Conservation (phyloP, 495 filamentous ascomycete species). For the Neurospora hispaniola region DNA sequence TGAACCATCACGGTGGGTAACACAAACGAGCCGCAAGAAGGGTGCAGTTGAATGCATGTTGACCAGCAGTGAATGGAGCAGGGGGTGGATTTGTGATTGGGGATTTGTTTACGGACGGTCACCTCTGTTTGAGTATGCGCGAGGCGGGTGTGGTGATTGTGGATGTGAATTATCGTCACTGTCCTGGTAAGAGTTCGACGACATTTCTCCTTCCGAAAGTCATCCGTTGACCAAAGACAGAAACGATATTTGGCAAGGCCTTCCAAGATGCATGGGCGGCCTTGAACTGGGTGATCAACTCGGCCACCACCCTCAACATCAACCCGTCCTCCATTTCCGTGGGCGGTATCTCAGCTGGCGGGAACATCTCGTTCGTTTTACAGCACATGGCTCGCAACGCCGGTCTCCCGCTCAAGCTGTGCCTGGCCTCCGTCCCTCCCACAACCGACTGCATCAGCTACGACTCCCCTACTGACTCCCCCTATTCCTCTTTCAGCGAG, state of each 20-base stretch:
- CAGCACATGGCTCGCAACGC: slow-evolving; percentile 41
- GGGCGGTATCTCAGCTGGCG: slow-evolving; percentile 42
- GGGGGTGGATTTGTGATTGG: slow-evolving; percentile 38
- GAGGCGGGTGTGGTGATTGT: slow-evolving; percentile 33
- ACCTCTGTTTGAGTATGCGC: slow-evolving; percentile 35
- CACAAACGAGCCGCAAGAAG: neutral
- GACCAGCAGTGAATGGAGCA: neutral
- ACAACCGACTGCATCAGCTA: slow-evolving; percentile 29
- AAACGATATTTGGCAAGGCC: slow-evolving; percentile 35
- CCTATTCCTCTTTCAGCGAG: slow-evolving; percentile 33
- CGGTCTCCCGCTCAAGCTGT: slow-evolving; percentile 31
- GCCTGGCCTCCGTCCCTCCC: slow-evolving; percentile 32
- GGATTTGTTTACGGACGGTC: slow-evolving; percentile 32
- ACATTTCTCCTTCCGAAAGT: neutral
- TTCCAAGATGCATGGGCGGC: slow-evolving; percentile 38
- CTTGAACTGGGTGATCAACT: slow-evolving; percentile 27
- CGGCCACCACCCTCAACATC: slow-evolving; percentile 29
- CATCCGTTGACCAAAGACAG: slow-evolving; percentile 6
- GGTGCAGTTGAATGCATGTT: neutral
- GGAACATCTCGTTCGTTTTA: slow-evolving; percentile 33
- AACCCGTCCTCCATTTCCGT: slow-evolving; percentile 33
- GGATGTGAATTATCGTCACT: slow-evolving; percentile 43
- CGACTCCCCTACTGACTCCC: slow-evolving; percentile 31
- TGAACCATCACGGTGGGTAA: slow-evolving; percentile 37
- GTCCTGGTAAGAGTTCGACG: slow-evolving; percentile 24